These are phyloP conservation scores for Psilocybe sp. DNA, from an alignment of 768 basidiomycete genomes.

Conservation along the genomic window DNA sequence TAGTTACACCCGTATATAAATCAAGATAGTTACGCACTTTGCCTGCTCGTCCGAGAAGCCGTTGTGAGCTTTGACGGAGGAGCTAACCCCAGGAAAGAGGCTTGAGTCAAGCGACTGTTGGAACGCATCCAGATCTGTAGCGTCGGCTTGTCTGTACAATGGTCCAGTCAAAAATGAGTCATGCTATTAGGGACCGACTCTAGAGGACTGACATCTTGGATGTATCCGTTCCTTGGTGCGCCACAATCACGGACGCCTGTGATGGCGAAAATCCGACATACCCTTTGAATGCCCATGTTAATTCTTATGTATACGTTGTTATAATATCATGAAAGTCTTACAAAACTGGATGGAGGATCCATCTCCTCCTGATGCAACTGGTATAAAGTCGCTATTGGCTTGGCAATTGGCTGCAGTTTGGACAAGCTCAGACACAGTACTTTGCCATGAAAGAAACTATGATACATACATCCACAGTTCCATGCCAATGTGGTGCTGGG, in stretches of 20 bases:
- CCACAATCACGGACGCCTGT: conserved; percentile 35
- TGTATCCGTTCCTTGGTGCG: conserved; percentile 40
- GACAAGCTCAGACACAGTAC: not conserved
- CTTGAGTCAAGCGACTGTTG: conserved; percentile 29
- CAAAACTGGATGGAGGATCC: conserved; percentile 37
- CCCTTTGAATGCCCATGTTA: conserved; percentile 10
- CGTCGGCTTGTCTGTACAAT: conserved; percentile 27
- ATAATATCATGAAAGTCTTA: conserved; percentile 10
- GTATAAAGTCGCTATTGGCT: conserved; percentile 38
- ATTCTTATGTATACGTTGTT: not conserved
- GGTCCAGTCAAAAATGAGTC: not conserved
- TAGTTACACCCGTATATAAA: not conserved
- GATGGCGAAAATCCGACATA: conserved; percentile 33
- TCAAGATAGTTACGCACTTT: conserved; percentile 22
- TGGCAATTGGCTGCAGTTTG: conserved; percentile 31
- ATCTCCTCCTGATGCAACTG: conserved; percentile 44
- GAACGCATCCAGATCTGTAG: conserved; percentile 36
- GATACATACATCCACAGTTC: conserved; percentile 47
- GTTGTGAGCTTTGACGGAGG: conserved; percentile 39
- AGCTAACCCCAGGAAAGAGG: conserved; percentile 44
- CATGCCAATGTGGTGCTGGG: conserved; percentile 41
- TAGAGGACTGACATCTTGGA: conserved; percentile 28
- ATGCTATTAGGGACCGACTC: not conserved
- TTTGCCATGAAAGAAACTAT: not conserved
- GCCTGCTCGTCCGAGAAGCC: conserved; percentile 44